Evolutionary conservation across 805 yeast species (phyloP), one percentile per base, ranked within the genome.

Genomic region (Metschnikowia matae): DNA sequence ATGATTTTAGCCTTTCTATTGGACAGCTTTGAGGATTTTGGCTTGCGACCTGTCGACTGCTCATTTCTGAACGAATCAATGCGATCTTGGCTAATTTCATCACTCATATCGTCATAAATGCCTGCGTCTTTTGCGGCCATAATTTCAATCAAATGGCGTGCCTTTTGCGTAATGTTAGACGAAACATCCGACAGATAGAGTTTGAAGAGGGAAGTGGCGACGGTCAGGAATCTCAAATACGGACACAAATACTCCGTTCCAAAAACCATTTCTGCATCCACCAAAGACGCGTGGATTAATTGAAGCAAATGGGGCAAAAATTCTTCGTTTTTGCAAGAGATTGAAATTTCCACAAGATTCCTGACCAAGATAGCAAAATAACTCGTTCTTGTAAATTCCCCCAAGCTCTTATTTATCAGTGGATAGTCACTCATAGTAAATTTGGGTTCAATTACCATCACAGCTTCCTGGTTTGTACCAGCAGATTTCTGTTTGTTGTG

Each of bases 251-350:
- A 68, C 1, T 60, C 49, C 8, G 61, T 50, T 1, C 82, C 84
- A 54, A 72, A 64, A 2, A 69, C 42, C 8, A 50, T 48, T 52
- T 77, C 82, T 48, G 75, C 76, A 59, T 83, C 85, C 29, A 69
- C 59, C 17, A 86, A 60, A 6, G 84, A 70, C 5, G 87, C 91
- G 67, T 87, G 89, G 2, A 85, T 55, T 45, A 87, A 70, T 62
- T 87, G 94, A 36, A 87, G 70, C n/a, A 84, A 59, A 40, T 80
- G 82, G 15, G 82, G 79, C 34, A 85, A 64, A 57, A 72, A 84
- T 0, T 79, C 69, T 48, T 83, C 85, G 48, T 81, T 78, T 1
- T 74, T 71, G 0, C 70, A 66, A 44, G 74, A 75, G 20, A 83
- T 66, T 0, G 87, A 74, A 37, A 73, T 72, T 46, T 79, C 80